Conservation (phyloP, 306 rosid species). For the Malus domestica region DNA sequence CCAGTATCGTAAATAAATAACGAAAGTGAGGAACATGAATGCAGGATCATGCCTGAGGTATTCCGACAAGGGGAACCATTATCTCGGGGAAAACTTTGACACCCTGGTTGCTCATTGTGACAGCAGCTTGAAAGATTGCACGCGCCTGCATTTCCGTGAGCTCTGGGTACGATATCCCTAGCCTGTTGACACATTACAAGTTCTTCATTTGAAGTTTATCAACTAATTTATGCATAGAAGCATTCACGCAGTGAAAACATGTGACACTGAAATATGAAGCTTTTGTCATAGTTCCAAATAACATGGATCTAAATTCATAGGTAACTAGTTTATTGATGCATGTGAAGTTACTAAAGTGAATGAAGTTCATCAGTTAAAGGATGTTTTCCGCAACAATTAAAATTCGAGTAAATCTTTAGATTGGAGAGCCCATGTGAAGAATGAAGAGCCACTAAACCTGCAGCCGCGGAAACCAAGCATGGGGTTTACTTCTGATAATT, state of each 20-base stretch:
- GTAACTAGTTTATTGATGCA: background rate
- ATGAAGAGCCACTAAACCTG: conserved; percentile 40
- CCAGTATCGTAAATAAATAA: background rate
- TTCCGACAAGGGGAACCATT: conserved; percentile 98
- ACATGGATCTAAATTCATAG: background rate
- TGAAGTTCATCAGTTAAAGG: background rate
- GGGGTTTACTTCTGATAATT: conserved; percentile 92
- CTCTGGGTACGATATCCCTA: conserved; percentile 92
- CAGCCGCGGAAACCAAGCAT: conserved; percentile 99
- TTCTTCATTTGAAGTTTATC: background rate
- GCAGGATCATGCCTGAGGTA: conserved; percentile 65
- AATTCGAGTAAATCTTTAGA: background rate
- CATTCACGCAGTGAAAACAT: background rate
- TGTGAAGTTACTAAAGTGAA: background rate
- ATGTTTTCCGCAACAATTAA: no score
- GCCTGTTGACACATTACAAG: conserved; percentile 37
- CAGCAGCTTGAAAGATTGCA: conserved; percentile 88
- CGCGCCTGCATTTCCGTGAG: conserved; percentile 94
- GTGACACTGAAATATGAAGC: background rate
- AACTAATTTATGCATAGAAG: background rate
- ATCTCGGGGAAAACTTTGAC: conserved; percentile 79
- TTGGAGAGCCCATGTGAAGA: background rate
- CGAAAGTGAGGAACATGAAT: background rate
- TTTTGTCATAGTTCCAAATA: background rate
- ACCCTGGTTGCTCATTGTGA: conserved; percentile 61